Conservation (phyloP, 2,329 filamentous ascomycete genomes). For the Cytospora piceicola region DNA sequence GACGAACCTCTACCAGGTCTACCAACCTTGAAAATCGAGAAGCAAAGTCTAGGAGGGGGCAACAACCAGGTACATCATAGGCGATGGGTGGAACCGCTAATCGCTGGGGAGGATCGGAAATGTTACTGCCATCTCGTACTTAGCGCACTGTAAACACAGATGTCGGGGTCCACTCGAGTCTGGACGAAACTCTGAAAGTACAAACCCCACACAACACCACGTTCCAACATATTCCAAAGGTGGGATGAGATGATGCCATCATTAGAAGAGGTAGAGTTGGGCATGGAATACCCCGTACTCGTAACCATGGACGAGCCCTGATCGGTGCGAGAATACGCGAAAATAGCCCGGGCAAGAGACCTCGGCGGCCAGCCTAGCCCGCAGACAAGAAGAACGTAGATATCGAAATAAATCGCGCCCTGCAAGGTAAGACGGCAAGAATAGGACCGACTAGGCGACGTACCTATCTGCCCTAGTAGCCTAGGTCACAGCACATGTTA, state of each 20-base stretch:
- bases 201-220: conserved; percentile 1
- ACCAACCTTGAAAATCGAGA: conserved; percentile 7
- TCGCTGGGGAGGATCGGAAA: background rate
- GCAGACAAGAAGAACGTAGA: conserved; percentile 1
- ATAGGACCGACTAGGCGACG: conserved; percentile 21
- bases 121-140: background rate
- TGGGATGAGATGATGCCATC: conserved; percentile 25
- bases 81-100: conserved; percentile 24
- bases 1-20: conserved; percentile 16
- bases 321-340: conserved; percentile 7
- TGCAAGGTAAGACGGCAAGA: conserved; percentile 12
- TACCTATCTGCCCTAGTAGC: conserved; percentile 3
- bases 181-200: background rate
- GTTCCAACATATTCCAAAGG: background rate
- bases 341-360: conserved; percentile 10
- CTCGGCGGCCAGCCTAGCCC: conserved; percentile 3
- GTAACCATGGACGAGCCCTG: conserved; percentile 1
- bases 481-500: background rate
- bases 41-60: conserved; percentile 13
- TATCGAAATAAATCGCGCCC: background rate
- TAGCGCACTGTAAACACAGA: conserved; percentile 9
- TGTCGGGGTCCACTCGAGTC: background rate
- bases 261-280: background rate
- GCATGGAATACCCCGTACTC: background rate
- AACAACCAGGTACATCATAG: conserved; percentile 13